Evolutionary conservation across 192 early-diverging fungal genomes (phyloP).

Genomic region (Dimargaris verticillata): DNA sequence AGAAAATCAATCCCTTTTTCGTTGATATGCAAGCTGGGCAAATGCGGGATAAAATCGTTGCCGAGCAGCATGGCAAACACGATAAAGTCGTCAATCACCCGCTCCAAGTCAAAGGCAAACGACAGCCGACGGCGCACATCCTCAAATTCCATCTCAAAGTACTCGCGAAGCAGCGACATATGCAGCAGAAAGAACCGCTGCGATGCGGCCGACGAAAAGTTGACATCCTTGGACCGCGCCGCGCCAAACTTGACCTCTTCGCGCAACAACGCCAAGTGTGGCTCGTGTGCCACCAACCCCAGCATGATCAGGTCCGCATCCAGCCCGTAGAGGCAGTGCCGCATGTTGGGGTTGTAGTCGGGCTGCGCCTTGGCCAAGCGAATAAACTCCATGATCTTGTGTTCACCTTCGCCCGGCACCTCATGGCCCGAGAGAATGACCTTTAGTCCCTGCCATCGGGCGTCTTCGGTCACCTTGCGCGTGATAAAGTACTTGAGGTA

Average conservation of each 20-base stretch:
- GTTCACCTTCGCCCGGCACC: constrained; percentile 96
- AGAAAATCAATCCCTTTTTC: constrained; percentile 60
- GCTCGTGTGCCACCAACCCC: constrained; percentile 87
- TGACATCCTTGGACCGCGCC: constrained; percentile 16
- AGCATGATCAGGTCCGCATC: constrained; percentile 99
- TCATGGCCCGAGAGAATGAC: constrained; percentile 87
- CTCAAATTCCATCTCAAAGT: constrained; percentile 75
- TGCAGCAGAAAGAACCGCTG: constrained; percentile 64
- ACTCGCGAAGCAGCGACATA: constrained; percentile 75
- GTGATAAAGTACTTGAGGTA: constrained; percentile 81
- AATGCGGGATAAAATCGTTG: constrained; percentile 92
- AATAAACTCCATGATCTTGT: constrained; percentile 99
- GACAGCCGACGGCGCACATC: constrained; percentile 18
- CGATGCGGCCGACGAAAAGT: constrained; percentile 17
- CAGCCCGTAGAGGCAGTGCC: constrained; percentile 91
- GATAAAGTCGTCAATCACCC: constrained; percentile 92
- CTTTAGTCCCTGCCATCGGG: constrained; percentile 78
- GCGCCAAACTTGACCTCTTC: constrained; percentile 80
- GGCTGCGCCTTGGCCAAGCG: constrained; percentile 64
- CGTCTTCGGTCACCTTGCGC: constrained; percentile 74
- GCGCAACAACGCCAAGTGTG: constrained; percentile 86
- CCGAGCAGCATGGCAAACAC: constrained; percentile 89
- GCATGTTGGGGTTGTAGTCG: constrained; percentile 72
- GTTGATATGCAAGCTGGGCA: constrained; percentile 86
- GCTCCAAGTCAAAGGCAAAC: constrained; percentile 64